Evolutionary conservation across 2,329 filamentous ascomycete species (phyloP).

Genomic region (Biscogniauxia sp.): DNA sequence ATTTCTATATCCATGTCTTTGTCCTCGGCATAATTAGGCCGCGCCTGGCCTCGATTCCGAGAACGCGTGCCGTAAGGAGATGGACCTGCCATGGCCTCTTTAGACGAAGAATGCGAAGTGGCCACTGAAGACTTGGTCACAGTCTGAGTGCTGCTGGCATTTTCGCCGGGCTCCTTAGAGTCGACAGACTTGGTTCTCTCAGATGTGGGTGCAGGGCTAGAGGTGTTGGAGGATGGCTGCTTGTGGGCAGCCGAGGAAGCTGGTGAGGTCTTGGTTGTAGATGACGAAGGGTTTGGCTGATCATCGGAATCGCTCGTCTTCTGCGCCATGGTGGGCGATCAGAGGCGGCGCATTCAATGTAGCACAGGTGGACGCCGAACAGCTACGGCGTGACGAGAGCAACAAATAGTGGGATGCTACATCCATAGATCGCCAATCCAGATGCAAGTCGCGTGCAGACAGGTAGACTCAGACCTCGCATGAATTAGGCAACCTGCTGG

Average conservation of each 20-base stretch:
- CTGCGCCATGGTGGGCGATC: slow-evolving; percentile 35
- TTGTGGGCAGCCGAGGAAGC: slow-evolving; percentile 30
- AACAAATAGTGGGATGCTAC: slow-evolving; percentile 23
- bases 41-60: slow-evolving; percentile 78
- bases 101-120: slow-evolving; percentile 45
- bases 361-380: slow-evolving; percentile 32
- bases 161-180: slow-evolving; percentile 28
- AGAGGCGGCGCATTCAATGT: slow-evolving; percentile 35
- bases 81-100: slow-evolving; percentile 52
- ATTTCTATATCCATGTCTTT: slow-evolving; percentile 83
- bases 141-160: slow-evolving; percentile 40
- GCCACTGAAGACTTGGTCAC: slow-evolving; percentile 48
- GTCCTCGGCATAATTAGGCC: slow-evolving; percentile 94
- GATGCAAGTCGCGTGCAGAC: slow-evolving; percentile 22
- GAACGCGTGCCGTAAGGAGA: slow-evolving; percentile 90
- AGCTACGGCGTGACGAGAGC: slow-evolving; percentile 26
- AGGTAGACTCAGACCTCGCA: slow-evolving; percentile 24
- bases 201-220: slow-evolving; percentile 26
- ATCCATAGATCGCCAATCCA: slow-evolving; percentile 29
- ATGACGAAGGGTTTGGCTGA: slow-evolving; percentile 36
- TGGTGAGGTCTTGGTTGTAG: slow-evolving; percentile 30
- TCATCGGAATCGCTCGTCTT: slow-evolving; percentile 35
- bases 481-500: slow-evolving; percentile 19
- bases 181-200: slow-evolving; percentile 22
- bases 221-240: slow-evolving; percentile 30